phyloP scores from a whole-genome alignment of 2,329 filamentous ascomycete genomes.

The Neoscytalidium dimidiatum region DNA sequence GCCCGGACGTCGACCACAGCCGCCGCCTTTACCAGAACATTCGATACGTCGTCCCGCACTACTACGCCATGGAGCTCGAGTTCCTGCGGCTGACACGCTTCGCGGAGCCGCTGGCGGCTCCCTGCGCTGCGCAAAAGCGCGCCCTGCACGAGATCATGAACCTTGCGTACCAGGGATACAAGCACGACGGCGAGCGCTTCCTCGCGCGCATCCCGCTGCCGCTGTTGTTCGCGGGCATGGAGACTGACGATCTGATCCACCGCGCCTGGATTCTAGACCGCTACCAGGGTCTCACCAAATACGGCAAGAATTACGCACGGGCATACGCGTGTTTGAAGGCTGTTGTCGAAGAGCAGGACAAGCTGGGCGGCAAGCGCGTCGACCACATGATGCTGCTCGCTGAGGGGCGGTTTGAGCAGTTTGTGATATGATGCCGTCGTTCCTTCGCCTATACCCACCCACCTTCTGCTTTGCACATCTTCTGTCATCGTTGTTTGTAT shows the following conservation, averaged over 20 bases:
- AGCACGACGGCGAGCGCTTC: conserved; percentile 35
- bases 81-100: conserved; percentile 27
- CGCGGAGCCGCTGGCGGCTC: conserved; percentile 16
- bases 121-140: conserved; percentile 18
- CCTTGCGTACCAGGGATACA: conserved; percentile 36
- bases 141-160: conserved; percentile 31
- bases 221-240: conserved; percentile 39
- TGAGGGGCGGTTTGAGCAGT: conserved; percentile 9
- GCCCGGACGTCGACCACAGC: conserved; percentile 24
- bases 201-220: conserved; percentile 38
- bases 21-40: conserved; percentile 38
- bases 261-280: conserved; percentile 38
- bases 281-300: conserved; percentile 32
- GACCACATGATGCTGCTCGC: conserved; percentile 11
- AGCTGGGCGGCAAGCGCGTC: conserved; percentile 8
- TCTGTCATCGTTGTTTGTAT: neutral
- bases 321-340: conserved; percentile 31
- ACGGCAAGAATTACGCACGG: conserved; percentile 37
- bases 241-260: conserved; percentile 36
- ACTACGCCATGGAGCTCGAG: conserved; percentile 38
- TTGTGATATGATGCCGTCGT: neutral
- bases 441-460: neutral
- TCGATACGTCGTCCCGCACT: conserved; percentile 38
- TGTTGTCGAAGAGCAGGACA: conserved; percentile 27
- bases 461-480: neutral